Evolutionary conservation across 2,329 filamentous ascomycete species (phyloP).

Genomic region (Chrysoporthe deuterocubensis): DNA sequence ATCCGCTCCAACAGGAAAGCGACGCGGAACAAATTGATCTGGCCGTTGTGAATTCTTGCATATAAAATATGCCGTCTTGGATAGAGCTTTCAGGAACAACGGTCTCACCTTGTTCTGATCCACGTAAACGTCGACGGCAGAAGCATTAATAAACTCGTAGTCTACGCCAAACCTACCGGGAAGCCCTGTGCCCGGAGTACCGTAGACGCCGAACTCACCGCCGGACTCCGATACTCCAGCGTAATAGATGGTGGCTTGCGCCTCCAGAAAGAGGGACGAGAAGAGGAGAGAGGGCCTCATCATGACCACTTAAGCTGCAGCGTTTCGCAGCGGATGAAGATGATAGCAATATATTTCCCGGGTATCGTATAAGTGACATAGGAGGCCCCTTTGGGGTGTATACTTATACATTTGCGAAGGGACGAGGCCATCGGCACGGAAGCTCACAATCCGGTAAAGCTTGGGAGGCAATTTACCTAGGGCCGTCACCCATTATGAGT

Average conservation of each 20-base stretch:
- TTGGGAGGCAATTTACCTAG: neutral
- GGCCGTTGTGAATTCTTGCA: neutral
- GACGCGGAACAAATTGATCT: conserved; percentile 51
- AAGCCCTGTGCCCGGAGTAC: conserved; percentile 46
- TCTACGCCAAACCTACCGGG: conserved; percentile 54
- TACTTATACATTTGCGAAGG: neutral
- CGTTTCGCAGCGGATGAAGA: neutral
- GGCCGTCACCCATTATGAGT: neutral
- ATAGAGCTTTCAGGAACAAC: too few relatives aligned
- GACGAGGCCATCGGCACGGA: neutral
- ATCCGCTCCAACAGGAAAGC: conserved; percentile 57
- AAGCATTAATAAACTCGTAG: conserved; percentile 53
- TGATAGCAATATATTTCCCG: too few relatives aligned
- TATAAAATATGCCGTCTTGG: neutral
- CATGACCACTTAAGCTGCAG: conserved; percentile 1
- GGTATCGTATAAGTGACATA: neutral
- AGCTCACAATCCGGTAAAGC: neutral
- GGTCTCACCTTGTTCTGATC: conserved; percentile 46
- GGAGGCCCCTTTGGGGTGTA: neutral
- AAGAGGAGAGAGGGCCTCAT: conserved; percentile 34
- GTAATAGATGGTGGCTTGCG: conserved; percentile 50
- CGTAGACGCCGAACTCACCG: conserved; percentile 51
- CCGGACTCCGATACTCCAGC: conserved; percentile 52
- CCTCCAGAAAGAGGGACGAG: conserved; percentile 33
- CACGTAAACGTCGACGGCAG: conserved; percentile 49